phyloP scores from a whole-genome alignment of 352 stramenopile genomes.

The Phytophthora boehmeriae region DNA sequence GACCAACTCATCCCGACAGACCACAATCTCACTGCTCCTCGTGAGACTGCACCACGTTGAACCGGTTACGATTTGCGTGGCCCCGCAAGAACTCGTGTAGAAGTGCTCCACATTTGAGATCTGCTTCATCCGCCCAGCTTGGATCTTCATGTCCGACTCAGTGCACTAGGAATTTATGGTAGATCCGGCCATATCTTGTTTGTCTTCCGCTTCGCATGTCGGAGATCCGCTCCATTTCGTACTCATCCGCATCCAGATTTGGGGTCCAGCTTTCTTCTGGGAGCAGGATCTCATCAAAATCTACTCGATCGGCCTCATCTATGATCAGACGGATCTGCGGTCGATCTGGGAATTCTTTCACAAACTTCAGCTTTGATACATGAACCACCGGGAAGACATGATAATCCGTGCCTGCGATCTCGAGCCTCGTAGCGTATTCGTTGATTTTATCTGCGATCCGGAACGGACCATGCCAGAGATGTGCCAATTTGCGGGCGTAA shows the following conservation, averaged over 20 bases:
- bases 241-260: background rate
- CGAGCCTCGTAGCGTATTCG: background rate
- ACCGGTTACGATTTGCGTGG: background rate
- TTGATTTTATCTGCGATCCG: slow-evolving; percentile 16
- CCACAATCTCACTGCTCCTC: slow-evolving; percentile 3
- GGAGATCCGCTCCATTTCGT: slow-evolving; percentile 8
- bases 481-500: slow-evolving; percentile 3
- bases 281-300: slow-evolving; percentile 29
- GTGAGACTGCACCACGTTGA: slow-evolving; percentile 13
- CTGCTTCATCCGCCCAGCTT: slow-evolving; percentile 10
- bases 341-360: background rate
- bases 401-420: slow-evolving; percentile 7
- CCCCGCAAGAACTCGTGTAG: slow-evolving; percentile 8
- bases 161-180: slow-evolving; percentile 14
- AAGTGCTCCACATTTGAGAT: slow-evolving; percentile 17
- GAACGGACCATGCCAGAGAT: slow-evolving; percentile 36
- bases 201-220: background rate
- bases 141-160: slow-evolving; percentile 17
- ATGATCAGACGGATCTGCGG: background rate
- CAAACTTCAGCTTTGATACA: slow-evolving; percentile 25
- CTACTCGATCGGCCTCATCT: slow-evolving; percentile 3
- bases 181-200: background rate
- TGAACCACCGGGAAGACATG: slow-evolving; percentile 26
- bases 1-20: background rate
- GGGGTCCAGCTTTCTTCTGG: slow-evolving; percentile 14